Percentiles rank a stretch among this genome's conserved stretches.
Evolutionary conservation across 2,329 filamentous ascomycete genomes (phyloP).

Genomic region (Penicillium sclerotiorum): DNA sequence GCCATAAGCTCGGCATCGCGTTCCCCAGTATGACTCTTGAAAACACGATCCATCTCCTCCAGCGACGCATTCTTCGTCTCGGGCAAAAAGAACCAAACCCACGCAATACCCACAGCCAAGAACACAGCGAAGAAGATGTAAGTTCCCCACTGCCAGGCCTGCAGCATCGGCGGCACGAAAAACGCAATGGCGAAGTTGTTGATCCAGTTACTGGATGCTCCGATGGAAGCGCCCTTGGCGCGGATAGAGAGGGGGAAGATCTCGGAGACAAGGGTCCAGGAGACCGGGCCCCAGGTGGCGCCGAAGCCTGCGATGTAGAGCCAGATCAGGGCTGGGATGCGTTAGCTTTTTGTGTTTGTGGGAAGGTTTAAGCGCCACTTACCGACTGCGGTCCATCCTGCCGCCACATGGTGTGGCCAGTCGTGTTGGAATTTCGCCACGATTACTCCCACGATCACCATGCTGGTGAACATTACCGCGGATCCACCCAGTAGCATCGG

Average conservation of each 20-base stretch:
- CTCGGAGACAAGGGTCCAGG: slow-evolving; percentile 32
- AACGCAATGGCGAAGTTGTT: slow-evolving; percentile 36
- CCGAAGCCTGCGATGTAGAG: slow-evolving; percentile 30
- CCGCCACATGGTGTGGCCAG: slow-evolving; percentile 29
- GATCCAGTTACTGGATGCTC: slow-evolving; percentile 34
- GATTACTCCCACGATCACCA: slow-evolving; percentile 32
- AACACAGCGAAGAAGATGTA: slow-evolving; percentile 36
- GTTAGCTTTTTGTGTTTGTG: background rate
- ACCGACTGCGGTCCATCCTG: slow-evolving; percentile 33
- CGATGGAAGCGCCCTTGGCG: slow-evolving; percentile 32
- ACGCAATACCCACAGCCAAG: slow-evolving; percentile 25
- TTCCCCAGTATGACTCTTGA: slow-evolving; percentile 32
- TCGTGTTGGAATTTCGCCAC: slow-evolving; percentile 31
- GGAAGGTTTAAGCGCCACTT: slow-evolving; percentile 2
- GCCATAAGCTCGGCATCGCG: slow-evolving; percentile 28
- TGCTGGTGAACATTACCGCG: slow-evolving; percentile 25
- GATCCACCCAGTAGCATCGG: slow-evolving; percentile 31
- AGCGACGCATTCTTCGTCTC: slow-evolving; percentile 61
- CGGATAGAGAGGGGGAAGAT: slow-evolving; percentile 34
- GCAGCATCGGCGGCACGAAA: slow-evolving; percentile 31
- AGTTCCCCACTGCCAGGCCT: slow-evolving; percentile 29
- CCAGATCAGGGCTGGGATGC: slow-evolving; percentile 28
- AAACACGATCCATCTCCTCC: slow-evolving; percentile 54
- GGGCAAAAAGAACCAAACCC: slow-evolving; percentile 49
- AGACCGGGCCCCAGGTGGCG: slow-evolving; percentile 32